A percentile compares a stretch with the other conserved stretches of the same genome.
phyloP scores from a whole-genome alignment of 768 basidiomycete species.

The Dacryopinax spathularia region DNA sequence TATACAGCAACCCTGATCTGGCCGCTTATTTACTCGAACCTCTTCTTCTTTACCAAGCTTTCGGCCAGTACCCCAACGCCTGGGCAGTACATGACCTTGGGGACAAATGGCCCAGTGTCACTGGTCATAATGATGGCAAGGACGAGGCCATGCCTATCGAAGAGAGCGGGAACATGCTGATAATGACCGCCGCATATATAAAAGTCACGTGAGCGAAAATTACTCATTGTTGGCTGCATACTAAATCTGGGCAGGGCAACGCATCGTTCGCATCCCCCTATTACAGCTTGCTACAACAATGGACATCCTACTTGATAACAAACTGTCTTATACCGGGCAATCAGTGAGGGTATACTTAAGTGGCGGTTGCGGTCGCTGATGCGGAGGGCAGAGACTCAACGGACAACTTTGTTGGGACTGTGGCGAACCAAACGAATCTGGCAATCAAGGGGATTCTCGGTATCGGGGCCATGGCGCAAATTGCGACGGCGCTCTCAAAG shows the following conservation, averaged over 20 bases:
- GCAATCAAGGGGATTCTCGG: slow-evolving; percentile 60
- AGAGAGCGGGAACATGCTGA: slow-evolving; percentile 63
- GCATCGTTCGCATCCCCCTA: slow-evolving; percentile 13
- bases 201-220: slow-evolving; percentile 40
- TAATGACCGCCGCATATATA: slow-evolving; percentile 51
- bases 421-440: slow-evolving; percentile 52
- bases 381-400: slow-evolving; percentile 19
- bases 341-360: slow-evolving; percentile 26
- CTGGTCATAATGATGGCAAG: slow-evolving; percentile 30
- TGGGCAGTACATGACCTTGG: slow-evolving; percentile 46
- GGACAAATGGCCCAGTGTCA: slow-evolving; percentile 15
- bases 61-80: slow-evolving; percentile 49
- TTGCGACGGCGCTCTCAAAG: slow-evolving; percentile 24
- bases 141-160: slow-evolving; percentile 46
- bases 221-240: slow-evolving; percentile 29
- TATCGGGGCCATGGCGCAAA: slow-evolving; percentile 48
- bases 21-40: slow-evolving; percentile 41
- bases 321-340: slow-evolving; percentile 40
- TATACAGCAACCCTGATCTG: slow-evolving; percentile 14
- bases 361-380: neutral
- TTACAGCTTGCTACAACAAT: slow-evolving; percentile 44
- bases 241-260: neutral
- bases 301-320: slow-evolving; percentile 46
- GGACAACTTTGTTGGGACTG: slow-evolving; percentile 38
- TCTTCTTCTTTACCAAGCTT: slow-evolving; percentile 53